These are phyloP conservation scores for Aquanectria penicillioides DNA, from an alignment of 2,329 filamentous ascomycete genomes.

Conservation along the genomic window DNA sequence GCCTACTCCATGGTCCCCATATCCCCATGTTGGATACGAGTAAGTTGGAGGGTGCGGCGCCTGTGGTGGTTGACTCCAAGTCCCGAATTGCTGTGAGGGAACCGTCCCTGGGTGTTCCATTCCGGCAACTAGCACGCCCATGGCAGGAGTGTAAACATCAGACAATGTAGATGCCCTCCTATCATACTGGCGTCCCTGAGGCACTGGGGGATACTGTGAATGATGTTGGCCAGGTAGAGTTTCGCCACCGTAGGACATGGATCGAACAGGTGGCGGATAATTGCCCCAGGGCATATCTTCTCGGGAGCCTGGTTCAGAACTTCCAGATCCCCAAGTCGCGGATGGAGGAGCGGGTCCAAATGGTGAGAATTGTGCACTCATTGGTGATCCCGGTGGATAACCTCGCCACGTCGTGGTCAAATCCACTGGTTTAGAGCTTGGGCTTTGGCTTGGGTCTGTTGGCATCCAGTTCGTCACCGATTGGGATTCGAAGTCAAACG, in stretches of 20 bases:
- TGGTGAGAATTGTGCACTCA: conserved; percentile 61
- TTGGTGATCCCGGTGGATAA: conserved; percentile 61
- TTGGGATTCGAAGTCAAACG: conserved; percentile 48
- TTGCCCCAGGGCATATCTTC: conserved; percentile 58
- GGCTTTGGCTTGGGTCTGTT: conserved; percentile 51
- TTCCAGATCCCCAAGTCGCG: conserved; percentile 53
- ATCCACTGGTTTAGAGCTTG: conserved; percentile 55
- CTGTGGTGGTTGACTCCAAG: conserved; percentile 57
- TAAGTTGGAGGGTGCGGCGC: conserved; percentile 42
- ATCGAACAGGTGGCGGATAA: conserved; percentile 55
- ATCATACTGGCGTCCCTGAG: conserved; percentile 53
- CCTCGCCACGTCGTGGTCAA: conserved; percentile 59
- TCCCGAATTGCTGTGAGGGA: conserved; percentile 50
- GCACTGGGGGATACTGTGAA: conserved; percentile 53
- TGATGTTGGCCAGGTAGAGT: conserved; percentile 47
- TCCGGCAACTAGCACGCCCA: conserved; percentile 49
- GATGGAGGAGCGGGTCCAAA: conserved; percentile 57
- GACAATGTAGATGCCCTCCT: conserved; percentile 54
- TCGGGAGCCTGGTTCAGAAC: conserved; percentile 50
- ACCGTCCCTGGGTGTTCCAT: conserved; percentile 51
- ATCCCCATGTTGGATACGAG: conserved; percentile 53
- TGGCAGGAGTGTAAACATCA: conserved; percentile 56
- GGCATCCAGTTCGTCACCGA: conserved; percentile 56
- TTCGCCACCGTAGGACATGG: conserved; percentile 61
- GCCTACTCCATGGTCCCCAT: conserved; percentile 30